Evolutionary conservation across 1,139 yeast species (phyloP), one percentile per base, ranked within the genome.

Genomic region (Debaryomyces robertsiae): DNA sequence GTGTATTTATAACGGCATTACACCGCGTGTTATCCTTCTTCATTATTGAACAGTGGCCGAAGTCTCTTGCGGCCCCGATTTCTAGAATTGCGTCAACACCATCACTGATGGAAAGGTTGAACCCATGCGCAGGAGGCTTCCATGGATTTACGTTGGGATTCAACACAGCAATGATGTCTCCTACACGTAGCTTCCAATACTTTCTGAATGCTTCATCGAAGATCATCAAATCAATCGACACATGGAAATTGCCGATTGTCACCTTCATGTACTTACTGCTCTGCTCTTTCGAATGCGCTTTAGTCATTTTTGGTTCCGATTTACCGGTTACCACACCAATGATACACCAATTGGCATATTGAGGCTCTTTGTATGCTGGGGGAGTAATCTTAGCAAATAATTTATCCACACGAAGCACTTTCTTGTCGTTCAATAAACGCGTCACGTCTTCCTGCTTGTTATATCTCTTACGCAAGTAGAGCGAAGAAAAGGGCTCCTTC

Each of bases 321-420:
- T 89, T 90, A 25, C 61, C 57, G 4, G 81, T 68, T 0, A 91
- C 67, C 6, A 86, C 73, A 1, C 95, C 97, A 17, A 83, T 57
- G 7, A 84, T 74, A 16, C 84, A 82, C 84, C 88, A 90, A 54
- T 91, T 90, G 10, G 83, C 63, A 51, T 82, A 83, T 25, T 68
- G 63, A 0, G 96, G 96, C 39, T 85, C 85, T 4, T 63, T 59
- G 54, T 76, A 90, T 22, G 76, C 67, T 1, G 96, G 95, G 4
- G 93, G 84, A 30, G 61, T 51, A 1, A 88, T 81, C 46, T 82
- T 81, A 3, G 85, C 86, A 44, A 78, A 72, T 9, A 84, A 60
- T 44, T 80, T 79, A n/a, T 74, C 74, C 5, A 83, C 54, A 32
- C 82, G 66, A 33, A 84, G 60, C 1, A 82, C 57, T 49, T 81